phyloP scores from a whole-genome alignment of 768 basidiomycete genomes.

The Pleurotus cornucopiae region DNA sequence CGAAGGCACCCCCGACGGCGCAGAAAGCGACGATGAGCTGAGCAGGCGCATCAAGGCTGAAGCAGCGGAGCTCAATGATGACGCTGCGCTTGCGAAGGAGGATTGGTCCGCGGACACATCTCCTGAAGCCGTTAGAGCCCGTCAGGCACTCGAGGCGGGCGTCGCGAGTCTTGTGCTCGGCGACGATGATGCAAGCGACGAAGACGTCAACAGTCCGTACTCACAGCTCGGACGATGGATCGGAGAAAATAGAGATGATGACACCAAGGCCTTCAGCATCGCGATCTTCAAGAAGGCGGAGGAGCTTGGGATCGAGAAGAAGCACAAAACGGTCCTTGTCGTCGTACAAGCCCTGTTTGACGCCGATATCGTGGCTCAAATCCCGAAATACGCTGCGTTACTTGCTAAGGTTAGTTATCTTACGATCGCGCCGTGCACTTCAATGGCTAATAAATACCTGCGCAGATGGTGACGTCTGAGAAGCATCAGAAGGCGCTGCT shows the following conservation, averaged over 20 bases:
- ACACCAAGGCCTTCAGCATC: conserved; percentile 49
- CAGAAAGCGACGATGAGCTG: conserved; percentile 86
- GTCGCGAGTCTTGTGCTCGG: conserved; percentile 45
- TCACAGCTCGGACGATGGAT: conserved; percentile 80
- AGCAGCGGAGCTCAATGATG: conserved; percentile 68
- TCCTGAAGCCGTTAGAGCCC: conserved; percentile 81
- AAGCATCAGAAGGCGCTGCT: conserved; percentile 94
- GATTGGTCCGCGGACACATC: conserved; percentile 93
- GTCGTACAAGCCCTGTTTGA: conserved; percentile 87
- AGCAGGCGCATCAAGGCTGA: conserved; percentile 91
- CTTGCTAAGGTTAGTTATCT: conserved; percentile 63
- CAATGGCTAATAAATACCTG: conserved; percentile 7
- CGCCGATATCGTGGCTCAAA: conserved; percentile 60
- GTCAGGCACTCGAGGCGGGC: conserved; percentile 64
- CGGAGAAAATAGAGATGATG: conserved; percentile 50
- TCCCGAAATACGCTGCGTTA: conserved; percentile 60
- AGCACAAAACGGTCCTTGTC: conserved; percentile 85
- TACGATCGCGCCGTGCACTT: background rate
- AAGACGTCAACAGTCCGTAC: conserved; percentile 85
- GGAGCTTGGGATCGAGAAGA: conserved; percentile 89
- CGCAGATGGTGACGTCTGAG: conserved; percentile 83
- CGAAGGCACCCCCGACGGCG: conserved; percentile 45
- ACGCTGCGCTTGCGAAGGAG: conserved; percentile 59
- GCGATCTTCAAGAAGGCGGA: conserved; percentile 86
- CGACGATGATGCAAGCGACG: conserved; percentile 88